Evolutionary conservation across 129 eudicot species (phyloP).

Genomic region (Flaveria sonorensis): DNA sequence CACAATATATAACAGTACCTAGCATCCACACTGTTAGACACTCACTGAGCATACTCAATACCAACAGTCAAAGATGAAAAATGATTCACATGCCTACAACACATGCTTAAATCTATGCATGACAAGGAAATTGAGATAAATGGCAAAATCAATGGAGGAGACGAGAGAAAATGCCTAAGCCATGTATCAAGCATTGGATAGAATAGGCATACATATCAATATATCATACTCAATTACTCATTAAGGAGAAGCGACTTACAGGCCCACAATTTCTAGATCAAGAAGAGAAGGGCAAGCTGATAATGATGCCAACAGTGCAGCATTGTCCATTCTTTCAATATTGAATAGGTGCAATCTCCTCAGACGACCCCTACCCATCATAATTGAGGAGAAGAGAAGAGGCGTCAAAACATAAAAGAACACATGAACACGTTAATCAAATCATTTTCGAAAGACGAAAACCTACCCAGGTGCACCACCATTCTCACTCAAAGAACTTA

Average conservation of each 20-base stretch:
- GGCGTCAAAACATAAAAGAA: constrained; percentile 3
- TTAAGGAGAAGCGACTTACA: constrained; percentile 55
- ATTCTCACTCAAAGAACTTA: constrained; percentile 52
- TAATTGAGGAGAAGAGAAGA: constrained; percentile 7
- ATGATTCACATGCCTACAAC: neutral
- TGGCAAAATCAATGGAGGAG: neutral
- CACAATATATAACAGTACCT: constrained; percentile 7
- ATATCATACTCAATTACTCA: too few species aligned
- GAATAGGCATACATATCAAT: neutral
- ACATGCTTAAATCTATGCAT: constrained; percentile 1
- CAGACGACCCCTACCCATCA: constrained; percentile 46
- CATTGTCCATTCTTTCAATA: constrained; percentile 69
- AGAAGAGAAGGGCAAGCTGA: constrained; percentile 62
- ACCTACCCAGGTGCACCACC: constrained; percentile 66
- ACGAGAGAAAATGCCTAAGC: neutral
- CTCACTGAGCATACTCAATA: neutral
- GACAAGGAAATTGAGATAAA: neutral
- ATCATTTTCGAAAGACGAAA: constrained; percentile 5
- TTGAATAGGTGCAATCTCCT: constrained; percentile 68
- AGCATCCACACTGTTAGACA: neutral
- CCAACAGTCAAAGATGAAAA: constrained; percentile 8
- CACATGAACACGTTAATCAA: neutral
- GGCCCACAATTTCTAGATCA: constrained; percentile 76
- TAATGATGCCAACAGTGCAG: constrained; percentile 59
- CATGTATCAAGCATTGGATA: neutral